phyloP scores from a whole-genome alignment of 2,329 filamentous ascomycete species.

The Hypoxylon sp. region DNA sequence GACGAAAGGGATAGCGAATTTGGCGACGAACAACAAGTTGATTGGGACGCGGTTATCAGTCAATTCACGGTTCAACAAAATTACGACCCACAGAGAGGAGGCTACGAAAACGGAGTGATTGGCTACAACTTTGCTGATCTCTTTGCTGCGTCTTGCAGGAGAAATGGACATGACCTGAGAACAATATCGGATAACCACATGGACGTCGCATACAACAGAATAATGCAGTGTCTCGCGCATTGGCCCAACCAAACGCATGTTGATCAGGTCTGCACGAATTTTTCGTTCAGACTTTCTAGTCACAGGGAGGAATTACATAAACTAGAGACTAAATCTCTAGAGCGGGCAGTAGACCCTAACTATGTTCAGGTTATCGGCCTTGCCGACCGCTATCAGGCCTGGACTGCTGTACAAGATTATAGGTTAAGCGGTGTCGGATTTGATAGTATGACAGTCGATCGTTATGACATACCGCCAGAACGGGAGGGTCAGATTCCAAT shows the following conservation, averaged over 20 bases:
- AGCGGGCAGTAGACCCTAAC: constrained; percentile 27
- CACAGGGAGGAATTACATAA: not conserved
- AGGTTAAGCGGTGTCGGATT: constrained; percentile 34
- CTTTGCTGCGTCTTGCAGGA: not conserved
- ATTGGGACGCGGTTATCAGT: not conserved
- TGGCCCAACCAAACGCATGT: not conserved
- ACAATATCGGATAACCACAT: not conserved
- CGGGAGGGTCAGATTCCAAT: not conserved
- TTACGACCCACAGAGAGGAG: not conserved
- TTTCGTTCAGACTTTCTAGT: not conserved
- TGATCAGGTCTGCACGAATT: not conserved
- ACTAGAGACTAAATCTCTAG: not conserved
- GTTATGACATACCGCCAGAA: constrained; percentile 31
- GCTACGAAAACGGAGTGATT: not conserved
- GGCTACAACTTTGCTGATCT: constrained; percentile 1
- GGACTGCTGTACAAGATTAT: constrained; percentile 36
- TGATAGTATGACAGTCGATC: constrained; percentile 30
- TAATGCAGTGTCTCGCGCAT: not conserved
- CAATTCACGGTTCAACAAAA: not conserved
- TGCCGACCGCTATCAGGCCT: constrained; percentile 29
- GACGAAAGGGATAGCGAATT: constrained; percentile 39
- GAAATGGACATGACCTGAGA: not conserved
- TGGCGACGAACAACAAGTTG: constrained; percentile 30
- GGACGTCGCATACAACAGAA: not conserved
- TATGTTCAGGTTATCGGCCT: constrained; percentile 35